phyloP scores from a whole-genome alignment of 768 basidiomycete genomes.

The Suillus sp. region DNA sequence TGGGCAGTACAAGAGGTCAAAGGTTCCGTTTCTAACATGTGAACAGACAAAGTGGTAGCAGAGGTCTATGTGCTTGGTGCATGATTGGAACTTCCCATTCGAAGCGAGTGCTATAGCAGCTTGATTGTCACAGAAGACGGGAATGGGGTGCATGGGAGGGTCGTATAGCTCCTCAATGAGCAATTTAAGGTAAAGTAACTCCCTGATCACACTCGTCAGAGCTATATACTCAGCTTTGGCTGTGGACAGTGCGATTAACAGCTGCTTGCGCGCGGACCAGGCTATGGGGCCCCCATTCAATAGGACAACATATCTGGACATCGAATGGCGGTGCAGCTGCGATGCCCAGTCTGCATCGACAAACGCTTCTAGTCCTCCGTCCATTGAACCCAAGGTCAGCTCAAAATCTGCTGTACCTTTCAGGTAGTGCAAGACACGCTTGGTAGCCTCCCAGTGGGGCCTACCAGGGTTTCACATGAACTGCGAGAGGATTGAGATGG shows the following conservation, averaged over 20 bases:
- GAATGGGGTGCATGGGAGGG: background rate
- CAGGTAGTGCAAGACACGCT: no score
- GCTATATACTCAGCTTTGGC: background rate
- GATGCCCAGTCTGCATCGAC: no score
- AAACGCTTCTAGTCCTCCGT: no score
- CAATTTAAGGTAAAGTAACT: background rate
- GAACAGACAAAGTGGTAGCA: slow-evolving; percentile 38
- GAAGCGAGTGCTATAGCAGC: slow-evolving; percentile 32
- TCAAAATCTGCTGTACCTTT: no score
- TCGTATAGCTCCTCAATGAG: background rate
- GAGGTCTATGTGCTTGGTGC: slow-evolving; percentile 42
- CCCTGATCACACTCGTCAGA: background rate
- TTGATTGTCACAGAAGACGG: slow-evolving; percentile 28
- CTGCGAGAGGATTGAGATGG: no score
- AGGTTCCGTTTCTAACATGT: slow-evolving; percentile 19
- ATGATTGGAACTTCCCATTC: slow-evolving; percentile 30
- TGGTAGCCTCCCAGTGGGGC: no score
- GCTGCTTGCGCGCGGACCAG: background rate
- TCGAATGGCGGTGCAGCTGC: no score
- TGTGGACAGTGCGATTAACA: background rate
- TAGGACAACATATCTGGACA: background rate
- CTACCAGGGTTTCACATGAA: no score
- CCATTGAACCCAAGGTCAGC: no score
- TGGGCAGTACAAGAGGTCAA: slow-evolving; percentile 19
- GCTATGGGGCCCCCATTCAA: background rate